phyloP scores from a whole-genome alignment of 2,329 filamentous ascomycete species.

The Chalaropsis thielavioides region DNA sequence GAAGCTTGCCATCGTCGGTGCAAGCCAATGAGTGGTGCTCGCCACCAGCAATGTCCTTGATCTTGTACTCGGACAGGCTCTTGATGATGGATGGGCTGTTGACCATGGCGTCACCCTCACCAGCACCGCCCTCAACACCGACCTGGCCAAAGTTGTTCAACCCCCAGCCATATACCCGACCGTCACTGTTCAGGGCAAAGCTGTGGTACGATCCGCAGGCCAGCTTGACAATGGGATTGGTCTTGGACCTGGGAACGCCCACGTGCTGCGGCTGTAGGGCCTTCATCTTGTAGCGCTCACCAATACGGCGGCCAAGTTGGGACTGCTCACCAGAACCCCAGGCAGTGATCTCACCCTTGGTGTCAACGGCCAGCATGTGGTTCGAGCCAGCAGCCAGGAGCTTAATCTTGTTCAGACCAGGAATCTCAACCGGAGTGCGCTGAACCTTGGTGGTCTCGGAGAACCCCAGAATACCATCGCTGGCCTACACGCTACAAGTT shows the following conservation, averaged over 20 bases:
- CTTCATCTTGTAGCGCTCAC: constrained; percentile 48
- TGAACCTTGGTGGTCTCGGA: constrained; percentile 38
- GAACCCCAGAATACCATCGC: constrained; percentile 52
- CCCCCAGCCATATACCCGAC: constrained; percentile 67
- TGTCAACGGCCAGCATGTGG: constrained; percentile 54
- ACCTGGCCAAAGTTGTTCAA: constrained; percentile 79
- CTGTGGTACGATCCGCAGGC: constrained; percentile 66
- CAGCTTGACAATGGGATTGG: constrained; percentile 29
- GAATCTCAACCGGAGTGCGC: constrained; percentile 38
- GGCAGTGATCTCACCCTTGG: constrained; percentile 48
- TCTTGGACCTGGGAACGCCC: constrained; percentile 40
- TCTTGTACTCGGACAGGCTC: constrained; percentile 51
- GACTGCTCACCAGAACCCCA: constrained; percentile 62
- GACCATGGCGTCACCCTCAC: constrained; percentile 40
- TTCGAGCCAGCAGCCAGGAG: constrained; percentile 53
- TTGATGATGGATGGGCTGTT: constrained; percentile 51
- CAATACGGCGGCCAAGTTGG: constrained; percentile 44
- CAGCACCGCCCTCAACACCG: constrained; percentile 40
- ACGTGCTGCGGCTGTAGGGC: constrained; percentile 46
- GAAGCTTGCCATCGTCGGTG: constrained; percentile 40
- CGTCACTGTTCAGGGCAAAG: constrained; percentile 60
- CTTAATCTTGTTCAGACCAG: constrained; percentile 50
- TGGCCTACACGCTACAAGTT: constrained; percentile 24
- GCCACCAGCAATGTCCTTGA: constrained; percentile 46
- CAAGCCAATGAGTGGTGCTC: constrained; percentile 60